phyloP scores from a whole-genome alignment of 495 filamentous ascomycete genomes.

The Aspergillus baeticus region DNA sequence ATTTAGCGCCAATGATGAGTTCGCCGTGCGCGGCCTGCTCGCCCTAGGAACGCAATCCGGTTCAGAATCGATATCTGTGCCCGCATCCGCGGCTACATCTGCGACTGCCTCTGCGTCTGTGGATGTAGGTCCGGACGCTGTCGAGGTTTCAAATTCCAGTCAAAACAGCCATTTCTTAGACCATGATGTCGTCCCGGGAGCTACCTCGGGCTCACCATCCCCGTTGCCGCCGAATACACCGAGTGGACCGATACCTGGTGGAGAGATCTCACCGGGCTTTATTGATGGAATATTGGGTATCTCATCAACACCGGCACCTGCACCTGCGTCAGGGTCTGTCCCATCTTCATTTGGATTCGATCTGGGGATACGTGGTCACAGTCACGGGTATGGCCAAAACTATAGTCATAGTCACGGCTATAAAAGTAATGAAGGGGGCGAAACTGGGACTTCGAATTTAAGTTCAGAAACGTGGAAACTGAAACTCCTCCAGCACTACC shows the following conservation, averaged over 20 bases:
- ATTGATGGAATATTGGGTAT: not conserved
- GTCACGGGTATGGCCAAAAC: no score
- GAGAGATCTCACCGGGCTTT: not conserved
- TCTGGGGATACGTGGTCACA: not conserved
- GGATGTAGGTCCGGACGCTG: not conserved
- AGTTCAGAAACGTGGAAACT: constrained; percentile 16
- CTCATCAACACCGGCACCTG: not conserved
- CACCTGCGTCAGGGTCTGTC: not conserved
- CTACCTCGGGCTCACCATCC: no score
- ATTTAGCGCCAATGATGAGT: constrained; percentile 33
- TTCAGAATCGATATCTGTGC: no score
- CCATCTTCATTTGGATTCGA: not conserved
- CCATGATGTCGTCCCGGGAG: no score
- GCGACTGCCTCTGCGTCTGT: no score
- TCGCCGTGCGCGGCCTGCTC: constrained; percentile 31
- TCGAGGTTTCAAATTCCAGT: no score
- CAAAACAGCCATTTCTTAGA: no score
- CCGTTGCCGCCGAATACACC: not conserved
- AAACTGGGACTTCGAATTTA: not conserved
- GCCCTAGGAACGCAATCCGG: constrained; percentile 28
- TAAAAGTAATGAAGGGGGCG: no score
- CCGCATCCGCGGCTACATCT: no score
- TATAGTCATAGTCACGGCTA: no score
- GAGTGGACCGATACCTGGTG: not conserved
- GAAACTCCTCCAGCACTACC: constrained; percentile 34